phyloP scores from a whole-genome alignment of 768 basidiomycete genomes.

The Phylloporus rhodoxanthus region DNA sequence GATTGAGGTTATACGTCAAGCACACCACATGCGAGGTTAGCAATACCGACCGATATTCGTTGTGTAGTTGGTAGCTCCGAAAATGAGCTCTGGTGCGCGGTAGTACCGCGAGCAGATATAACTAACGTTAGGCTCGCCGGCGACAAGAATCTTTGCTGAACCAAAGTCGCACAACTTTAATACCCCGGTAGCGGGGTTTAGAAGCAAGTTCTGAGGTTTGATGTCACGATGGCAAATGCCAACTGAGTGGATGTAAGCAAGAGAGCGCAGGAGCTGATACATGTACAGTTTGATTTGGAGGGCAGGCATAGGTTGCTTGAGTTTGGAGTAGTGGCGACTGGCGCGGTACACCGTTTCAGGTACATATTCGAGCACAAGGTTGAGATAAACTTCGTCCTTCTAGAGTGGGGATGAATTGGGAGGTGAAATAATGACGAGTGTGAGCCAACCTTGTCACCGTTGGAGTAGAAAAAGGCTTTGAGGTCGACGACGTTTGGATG shows the following conservation, averaged over 20 bases:
- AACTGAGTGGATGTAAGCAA: slow-evolving; percentile 98
- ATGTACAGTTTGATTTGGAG: slow-evolving; percentile 99
- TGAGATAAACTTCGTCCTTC: slow-evolving; percentile 99
- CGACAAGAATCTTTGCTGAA: slow-evolving; percentile 95
- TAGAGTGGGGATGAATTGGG: slow-evolving; percentile 27
- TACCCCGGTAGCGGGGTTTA: slow-evolving; percentile 95
- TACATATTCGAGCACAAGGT: slow-evolving; percentile 98
- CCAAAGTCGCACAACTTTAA: slow-evolving; percentile 99
- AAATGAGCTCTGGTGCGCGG: slow-evolving; percentile 97
- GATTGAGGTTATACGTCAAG: slow-evolving; percentile 7
- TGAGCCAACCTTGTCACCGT: slow-evolving; percentile 88
- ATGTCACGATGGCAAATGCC: slow-evolving; percentile 99
- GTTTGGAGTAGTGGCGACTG: slow-evolving; percentile 96
- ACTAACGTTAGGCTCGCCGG: slow-evolving; percentile 97
- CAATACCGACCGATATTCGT: slow-evolving; percentile 89
- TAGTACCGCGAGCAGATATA: slow-evolving; percentile 99
- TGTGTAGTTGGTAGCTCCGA: slow-evolving; percentile 99
- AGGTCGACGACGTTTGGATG: slow-evolving; percentile 99
- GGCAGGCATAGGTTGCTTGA: slow-evolving; percentile 99
- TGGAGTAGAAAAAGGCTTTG: slow-evolving; percentile 97
- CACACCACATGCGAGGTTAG: neutral
- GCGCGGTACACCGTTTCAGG: slow-evolving; percentile 99
- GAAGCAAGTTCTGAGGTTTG: slow-evolving; percentile 97
- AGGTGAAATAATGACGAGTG: slow-evolving; percentile 2
- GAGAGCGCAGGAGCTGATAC: slow-evolving; percentile 96